phyloP scores from a whole-genome alignment of 768 basidiomycete genomes.

The Lentinula sp. region DNA sequence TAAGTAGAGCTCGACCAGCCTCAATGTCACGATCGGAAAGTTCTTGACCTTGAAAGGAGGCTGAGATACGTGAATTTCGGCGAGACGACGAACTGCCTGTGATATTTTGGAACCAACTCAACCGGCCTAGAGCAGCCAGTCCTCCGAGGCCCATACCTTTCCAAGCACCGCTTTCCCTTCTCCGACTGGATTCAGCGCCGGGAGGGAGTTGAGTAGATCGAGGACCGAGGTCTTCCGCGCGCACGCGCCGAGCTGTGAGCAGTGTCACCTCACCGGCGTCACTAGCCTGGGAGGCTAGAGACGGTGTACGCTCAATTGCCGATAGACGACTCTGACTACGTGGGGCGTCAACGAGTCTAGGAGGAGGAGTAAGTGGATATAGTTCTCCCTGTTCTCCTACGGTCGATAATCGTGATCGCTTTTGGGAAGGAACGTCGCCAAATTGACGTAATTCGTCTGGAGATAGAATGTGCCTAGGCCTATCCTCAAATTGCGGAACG shows the following conservation, averaged over 20 bases:
- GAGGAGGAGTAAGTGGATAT: conserved; percentile 24
- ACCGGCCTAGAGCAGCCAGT: conserved; percentile 39
- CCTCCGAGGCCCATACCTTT: conserved; percentile 41
- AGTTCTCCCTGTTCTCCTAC: conserved; percentile 15
- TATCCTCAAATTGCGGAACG: conserved; percentile 24
- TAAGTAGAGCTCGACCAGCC: conserved; percentile 32
- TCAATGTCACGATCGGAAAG: conserved; percentile 41
- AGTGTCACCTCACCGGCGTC: conserved; percentile 29
- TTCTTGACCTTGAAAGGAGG: conserved; percentile 14
- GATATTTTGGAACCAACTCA: conserved; percentile 54
- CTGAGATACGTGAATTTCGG: conserved; percentile 11
- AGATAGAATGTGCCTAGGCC: conserved; percentile 28
- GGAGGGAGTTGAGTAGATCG: conserved; percentile 17
- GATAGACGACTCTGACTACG: conserved; percentile 14
- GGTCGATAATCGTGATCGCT: conserved; percentile 8
- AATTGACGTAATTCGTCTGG: conserved; percentile 29
- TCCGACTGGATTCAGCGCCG: conserved; percentile 15
- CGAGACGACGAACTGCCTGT: conserved; percentile 20
- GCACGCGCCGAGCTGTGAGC: conserved; percentile 46
- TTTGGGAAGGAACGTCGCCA: conserved; percentile 28
- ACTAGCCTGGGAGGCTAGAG: not conserved
- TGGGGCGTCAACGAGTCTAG: conserved; percentile 27
- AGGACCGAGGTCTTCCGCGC: conserved; percentile 30
- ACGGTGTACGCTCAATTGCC: not conserved
- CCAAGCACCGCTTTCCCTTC: conserved; percentile 26